A percentile compares a stretch with the other conserved stretches of the same genome.
These are phyloP conservation scores for Aquilaria malaccensis DNA, from an alignment of 345 rosid species.

Conservation along the genomic window DNA sequence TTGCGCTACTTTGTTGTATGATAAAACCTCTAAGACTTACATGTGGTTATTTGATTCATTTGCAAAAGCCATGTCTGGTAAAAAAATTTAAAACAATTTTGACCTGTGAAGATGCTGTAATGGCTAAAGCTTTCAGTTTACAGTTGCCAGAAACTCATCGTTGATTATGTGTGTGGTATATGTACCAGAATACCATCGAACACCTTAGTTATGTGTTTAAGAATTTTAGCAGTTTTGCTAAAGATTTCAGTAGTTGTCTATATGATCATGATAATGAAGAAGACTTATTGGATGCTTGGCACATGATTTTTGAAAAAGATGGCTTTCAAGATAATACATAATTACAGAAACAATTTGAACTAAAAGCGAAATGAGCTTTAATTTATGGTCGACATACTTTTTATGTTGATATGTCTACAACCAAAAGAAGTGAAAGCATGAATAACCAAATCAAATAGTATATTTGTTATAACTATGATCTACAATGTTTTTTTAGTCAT, in stretches of 20 bases:
- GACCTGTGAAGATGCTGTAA: background rate
- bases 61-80: slow-evolving; percentile 2
- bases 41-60: slow-evolving; percentile 1
- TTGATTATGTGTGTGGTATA: slow-evolving; percentile 2
- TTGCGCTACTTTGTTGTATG: background rate
- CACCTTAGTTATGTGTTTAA: background rate
- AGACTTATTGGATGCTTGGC: background rate
- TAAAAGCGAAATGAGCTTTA: background rate
- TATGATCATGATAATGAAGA: no score
- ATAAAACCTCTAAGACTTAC: background rate
- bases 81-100: background rate
- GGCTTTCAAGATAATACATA: background rate
- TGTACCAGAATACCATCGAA: background rate
- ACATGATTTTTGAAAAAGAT: slow-evolving; percentile 5
- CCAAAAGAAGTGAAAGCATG: no score
- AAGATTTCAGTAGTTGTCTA: no score
- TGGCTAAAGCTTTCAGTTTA: background rate
- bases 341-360: background rate
- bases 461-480: no score
- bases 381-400: background rate
- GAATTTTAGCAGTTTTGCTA: no score
- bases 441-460: no score
- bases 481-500: background rate
- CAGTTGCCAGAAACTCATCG: background rate
- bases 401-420: no score